These are phyloP conservation scores for Leucosporidium yakuticum DNA, from an alignment of 768 basidiomycete genomes.

Conservation along the genomic window DNA sequence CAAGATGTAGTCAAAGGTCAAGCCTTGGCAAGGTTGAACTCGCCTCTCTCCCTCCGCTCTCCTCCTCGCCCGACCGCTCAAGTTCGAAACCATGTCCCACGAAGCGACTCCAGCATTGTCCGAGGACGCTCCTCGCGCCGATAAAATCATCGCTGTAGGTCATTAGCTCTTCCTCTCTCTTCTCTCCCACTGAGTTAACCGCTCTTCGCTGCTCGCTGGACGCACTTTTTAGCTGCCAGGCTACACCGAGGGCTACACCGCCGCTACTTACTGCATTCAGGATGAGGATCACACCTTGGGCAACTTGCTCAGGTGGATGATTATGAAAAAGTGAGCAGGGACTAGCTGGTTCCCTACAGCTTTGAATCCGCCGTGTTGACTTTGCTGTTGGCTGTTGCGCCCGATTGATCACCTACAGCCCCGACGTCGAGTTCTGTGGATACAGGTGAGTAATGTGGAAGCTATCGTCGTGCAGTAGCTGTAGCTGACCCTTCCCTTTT, in stretches of 20 bases:
- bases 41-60: too few relatives aligned
- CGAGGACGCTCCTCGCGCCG: background rate
- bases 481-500: background rate
- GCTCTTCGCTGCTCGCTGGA: background rate
- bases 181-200: background rate
- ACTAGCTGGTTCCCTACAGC: background rate
- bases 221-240: slow-evolving; percentile 9
- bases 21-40: too few relatives aligned
- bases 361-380: slow-evolving; percentile 5
- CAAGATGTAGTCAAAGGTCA: too few relatives aligned
- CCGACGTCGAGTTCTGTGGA: slow-evolving; percentile 96
- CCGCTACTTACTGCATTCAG: slow-evolving; percentile 79
- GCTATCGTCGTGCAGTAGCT: too few relatives aligned
- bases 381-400: background rate
- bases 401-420: slow-evolving; percentile 50
- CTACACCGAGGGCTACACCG: background rate
- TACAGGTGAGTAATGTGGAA: slow-evolving; percentile 61
- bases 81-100: background rate
- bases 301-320: slow-evolving; percentile 91
- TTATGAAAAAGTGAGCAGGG: slow-evolving; percentile 88
- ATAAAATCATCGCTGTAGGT: slow-evolving; percentile 3
- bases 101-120: background rate
- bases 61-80: too few relatives aligned
- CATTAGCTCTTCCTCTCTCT: background rate
- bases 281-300: slow-evolving; percentile 96